Evolutionary conservation across 768 basidiomycete genomes (phyloP), one percentile per base, ranked within the genome.

Genomic region (Terana coerulea): DNA sequence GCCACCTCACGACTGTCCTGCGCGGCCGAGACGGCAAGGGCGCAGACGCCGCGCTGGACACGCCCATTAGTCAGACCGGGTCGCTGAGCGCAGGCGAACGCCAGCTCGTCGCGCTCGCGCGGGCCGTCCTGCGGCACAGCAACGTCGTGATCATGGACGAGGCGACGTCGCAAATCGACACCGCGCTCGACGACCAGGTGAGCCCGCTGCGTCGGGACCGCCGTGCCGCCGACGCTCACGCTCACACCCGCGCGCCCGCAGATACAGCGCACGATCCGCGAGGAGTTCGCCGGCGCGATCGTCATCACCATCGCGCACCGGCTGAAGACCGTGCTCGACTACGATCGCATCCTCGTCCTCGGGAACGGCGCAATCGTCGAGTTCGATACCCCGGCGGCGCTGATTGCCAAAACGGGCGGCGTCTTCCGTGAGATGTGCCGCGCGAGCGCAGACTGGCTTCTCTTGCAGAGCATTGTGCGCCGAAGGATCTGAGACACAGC

Each of bases 301-400:
- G 83, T 93, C 17, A 78, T 94, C 31, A 91, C 88, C 8, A 91
- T 93, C 51, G 91, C 91, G 3, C 91, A 91, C 69, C 73, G 87
- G 12, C 71, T 90, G 19, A 81, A 81, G 62, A 90, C 88, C 0
- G 80, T 90, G 49, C 81, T 91, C 54, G 83, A 91, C 65, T 81
- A 89, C 65, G 81, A 84, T 68, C 73, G 83, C 12, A 72, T 93
- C 59, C 69, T 91, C 58, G 85, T 91, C n/a, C 67, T 90, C 19
- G 84, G 83, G 47, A 74, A 77, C 15, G 91, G 91, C 1, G 73
- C 77, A 50, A 74, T 94, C 37, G 65, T 82, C n/a, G 90, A 94
- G 61, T 91, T 82, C 64, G 91, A 85, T 50, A 72, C 79, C 8
- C 91, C 91, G 0, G 66, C 62, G 34, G 71, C 63, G 15, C 67